Conservation (phyloP, 208 protist genomes). For the Kentomonas sorsogonicus region DNA sequence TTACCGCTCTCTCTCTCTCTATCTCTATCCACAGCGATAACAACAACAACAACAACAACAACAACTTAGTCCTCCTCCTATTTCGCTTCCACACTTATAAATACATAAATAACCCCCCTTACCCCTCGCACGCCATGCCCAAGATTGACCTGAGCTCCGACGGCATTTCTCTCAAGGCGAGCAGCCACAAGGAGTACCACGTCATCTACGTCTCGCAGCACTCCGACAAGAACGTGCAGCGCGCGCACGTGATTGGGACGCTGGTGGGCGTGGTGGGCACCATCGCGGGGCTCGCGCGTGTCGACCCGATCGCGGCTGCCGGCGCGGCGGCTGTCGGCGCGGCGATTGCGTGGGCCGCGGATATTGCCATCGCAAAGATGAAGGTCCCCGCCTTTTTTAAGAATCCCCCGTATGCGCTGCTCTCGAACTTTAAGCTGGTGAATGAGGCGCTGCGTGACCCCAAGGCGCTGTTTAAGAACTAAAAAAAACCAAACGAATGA, state of each 20-base stretch:
- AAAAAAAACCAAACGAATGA: constrained; percentile 4
- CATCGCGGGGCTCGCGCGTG: constrained; percentile 11
- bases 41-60: constrained; percentile 8
- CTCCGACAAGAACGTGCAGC: constrained; percentile 39
- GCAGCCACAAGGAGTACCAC: constrained; percentile 57
- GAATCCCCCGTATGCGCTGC: constrained; percentile 47
- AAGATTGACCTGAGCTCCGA: constrained; percentile 38
- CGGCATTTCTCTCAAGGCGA: constrained; percentile 34
- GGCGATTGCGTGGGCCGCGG: constrained; percentile 37
- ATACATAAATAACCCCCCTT: no score
- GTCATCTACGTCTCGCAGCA: constrained; percentile 56
- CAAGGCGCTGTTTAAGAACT: constrained; percentile 35
- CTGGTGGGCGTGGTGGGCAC: constrained; percentile 23
- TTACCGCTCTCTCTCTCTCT: constrained; percentile 6
- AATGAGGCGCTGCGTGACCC: constrained; percentile 34
- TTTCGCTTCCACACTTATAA: no score
- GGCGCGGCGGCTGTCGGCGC: constrained; percentile 19
- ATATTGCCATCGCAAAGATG: constrained; percentile 28
- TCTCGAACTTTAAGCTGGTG: constrained; percentile 49
- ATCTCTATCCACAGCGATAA: background rate
- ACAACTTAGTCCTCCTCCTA: background rate
- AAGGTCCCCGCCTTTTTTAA: constrained; percentile 39
- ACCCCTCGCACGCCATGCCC: constrained; percentile 29
- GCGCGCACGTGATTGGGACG: constrained; percentile 44
- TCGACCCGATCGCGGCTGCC: constrained; percentile 11